Base-by-base conservation (phyloP, 1,284 basidiomycete species). In the Ceratobasidium sp. region DNA sequence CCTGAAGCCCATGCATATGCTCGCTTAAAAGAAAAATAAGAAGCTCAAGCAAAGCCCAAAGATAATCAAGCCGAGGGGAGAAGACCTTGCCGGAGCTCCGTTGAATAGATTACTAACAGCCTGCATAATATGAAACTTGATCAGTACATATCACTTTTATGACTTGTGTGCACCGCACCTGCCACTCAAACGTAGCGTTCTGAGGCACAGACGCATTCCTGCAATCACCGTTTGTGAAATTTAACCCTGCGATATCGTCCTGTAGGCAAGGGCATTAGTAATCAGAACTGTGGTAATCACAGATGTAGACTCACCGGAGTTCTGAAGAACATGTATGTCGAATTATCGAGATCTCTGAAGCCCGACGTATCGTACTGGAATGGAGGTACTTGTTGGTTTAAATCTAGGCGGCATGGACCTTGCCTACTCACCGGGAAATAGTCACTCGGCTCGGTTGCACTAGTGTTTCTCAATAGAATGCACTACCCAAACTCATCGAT, bases 261-360 rank as follows among this genome's bases (percentile, higher is more conserved):
- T 77, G 34, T 58, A 31, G 14, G 16, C 22, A 39, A 46, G 29
- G 1, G 5, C 2, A 46, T 53, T 34, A 54, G 29, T 19, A 13
- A 16, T 39, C 4, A 14, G 46, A 4, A 31, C n/a, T 2, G 29
- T 2, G 34, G 1, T 37, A n/a, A 24, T 22, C 19, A n/a, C 9
- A 48, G 19, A 14, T 24, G 24, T 53, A 13, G 6, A 72, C 77
- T 34, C 16, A 76, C 76, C 1, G 77, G 65, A 11, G 76, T 77
- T n/a, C 76, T 63, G 76, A 78, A 77, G 69, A 78, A 78, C 77
- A 77, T 76, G 49, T 76, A 78, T 27, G 65, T 76, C 14, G 54
- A 51, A 46, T 66, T 66, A 24, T 68, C 56, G 7, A 78, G 39
- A 27, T 68, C 59, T 41, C 75, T 74, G 68, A 78, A 77, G 11